Percentiles rank a stretch among this genome's conserved stretches.
These are phyloP conservation scores for Penicillium sp. DNA, from an alignment of 2,329 filamentous ascomycete species.

Conservation along the genomic window DNA sequence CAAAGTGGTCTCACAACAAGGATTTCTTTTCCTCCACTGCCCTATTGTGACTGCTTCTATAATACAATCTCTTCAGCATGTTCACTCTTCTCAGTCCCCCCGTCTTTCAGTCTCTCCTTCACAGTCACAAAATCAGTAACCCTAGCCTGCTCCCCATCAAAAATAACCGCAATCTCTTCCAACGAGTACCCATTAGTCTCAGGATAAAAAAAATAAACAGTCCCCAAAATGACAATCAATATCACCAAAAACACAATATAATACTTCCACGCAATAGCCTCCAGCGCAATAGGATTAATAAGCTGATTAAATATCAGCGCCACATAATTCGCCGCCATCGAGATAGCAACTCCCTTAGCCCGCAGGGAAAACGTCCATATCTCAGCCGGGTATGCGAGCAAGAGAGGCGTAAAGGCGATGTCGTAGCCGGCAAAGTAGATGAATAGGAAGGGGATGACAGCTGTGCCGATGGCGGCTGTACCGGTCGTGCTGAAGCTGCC, in stretches of 20 bases:
- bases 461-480: constrained; percentile 21
- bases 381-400: constrained; percentile 27
- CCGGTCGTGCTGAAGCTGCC: constrained; percentile 23
- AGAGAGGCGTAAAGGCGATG: constrained; percentile 28
- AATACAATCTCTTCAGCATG: not conserved
- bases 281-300: constrained; percentile 28
- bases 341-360: constrained; percentile 27
- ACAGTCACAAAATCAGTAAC: not conserved
- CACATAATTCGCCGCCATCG: constrained; percentile 12
- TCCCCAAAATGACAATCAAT: constrained; percentile 32
- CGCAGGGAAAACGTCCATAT: constrained; percentile 30
- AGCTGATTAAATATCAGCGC: constrained; percentile 16
- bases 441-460: constrained; percentile 34
- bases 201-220: constrained; percentile 53
- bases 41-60: no score
- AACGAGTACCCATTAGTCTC: constrained; percentile 55
- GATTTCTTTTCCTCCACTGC: no score
- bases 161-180: constrained; percentile 29
- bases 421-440: constrained; percentile 32
- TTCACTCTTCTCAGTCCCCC: not conserved
- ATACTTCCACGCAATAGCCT: constrained; percentile 26
- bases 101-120: not conserved
- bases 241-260: constrained; percentile 26
- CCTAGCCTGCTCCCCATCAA: constrained; percentile 32
- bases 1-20: no score